Percentiles rank a stretch among this genome's conserved stretches.
Evolutionary conservation across 2,329 filamentous ascomycete species (phyloP).

Genomic region (Fusarium globosum): DNA sequence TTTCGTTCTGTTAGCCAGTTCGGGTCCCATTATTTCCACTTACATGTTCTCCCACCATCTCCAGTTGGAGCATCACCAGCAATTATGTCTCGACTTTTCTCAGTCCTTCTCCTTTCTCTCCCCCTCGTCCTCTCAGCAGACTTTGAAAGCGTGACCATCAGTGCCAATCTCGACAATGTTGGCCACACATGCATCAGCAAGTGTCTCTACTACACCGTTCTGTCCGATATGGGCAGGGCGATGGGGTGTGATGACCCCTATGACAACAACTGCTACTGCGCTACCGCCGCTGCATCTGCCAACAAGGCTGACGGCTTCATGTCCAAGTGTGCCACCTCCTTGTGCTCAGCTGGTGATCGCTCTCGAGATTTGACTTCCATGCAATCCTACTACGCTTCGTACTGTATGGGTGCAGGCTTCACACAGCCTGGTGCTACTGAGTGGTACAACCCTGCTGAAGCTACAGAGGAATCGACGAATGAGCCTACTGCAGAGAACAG

Average conservation of each 20-base stretch:
- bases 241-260: slow-evolving; percentile 42
- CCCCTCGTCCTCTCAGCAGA: slow-evolving; percentile 10
- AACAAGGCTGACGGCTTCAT: slow-evolving; percentile 35
- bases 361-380: slow-evolving; percentile 41
- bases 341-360: slow-evolving; percentile 38
- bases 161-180: slow-evolving; percentile 6
- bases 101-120: slow-evolving; percentile 11
- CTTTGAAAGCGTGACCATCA: slow-evolving; percentile 37
- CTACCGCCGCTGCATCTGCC: slow-evolving; percentile 35
- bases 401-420: slow-evolving; percentile 44
- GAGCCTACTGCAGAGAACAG: slow-evolving; percentile 15
- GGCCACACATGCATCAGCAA: slow-evolving; percentile 37
- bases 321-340: slow-evolving; percentile 36
- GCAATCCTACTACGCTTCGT: slow-evolving; percentile 43
- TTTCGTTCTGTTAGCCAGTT: background rate
- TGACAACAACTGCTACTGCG: slow-evolving; percentile 45
- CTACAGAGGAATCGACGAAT: slow-evolving; percentile 30
- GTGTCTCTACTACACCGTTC: slow-evolving; percentile 33
- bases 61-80: background rate
- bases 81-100: slow-evolving; percentile 23
- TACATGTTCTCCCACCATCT: background rate
- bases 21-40: background rate
- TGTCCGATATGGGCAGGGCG: slow-evolving; percentile 34
- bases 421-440: slow-evolving; percentile 40
- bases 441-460: slow-evolving; percentile 41